These are phyloP conservation scores for Smallanthus sonchifolius DNA, from an alignment of 129 eudicot genomes.

Conservation along the genomic window DNA sequence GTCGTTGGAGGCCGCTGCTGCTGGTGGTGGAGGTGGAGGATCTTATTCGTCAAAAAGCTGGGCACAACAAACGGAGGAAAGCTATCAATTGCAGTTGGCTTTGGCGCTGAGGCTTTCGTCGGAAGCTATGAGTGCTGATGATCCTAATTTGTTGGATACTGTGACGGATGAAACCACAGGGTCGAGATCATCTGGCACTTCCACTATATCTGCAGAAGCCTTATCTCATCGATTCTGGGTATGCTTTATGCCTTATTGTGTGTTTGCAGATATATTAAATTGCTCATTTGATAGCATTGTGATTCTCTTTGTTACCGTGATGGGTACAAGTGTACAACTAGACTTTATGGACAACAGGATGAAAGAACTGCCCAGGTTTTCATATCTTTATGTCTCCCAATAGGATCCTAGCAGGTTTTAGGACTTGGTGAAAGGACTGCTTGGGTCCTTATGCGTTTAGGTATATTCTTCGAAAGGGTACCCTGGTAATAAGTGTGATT, in stretches of 20 bases:
- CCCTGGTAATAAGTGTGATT: background rate
- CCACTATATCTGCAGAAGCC: constrained; percentile 30
- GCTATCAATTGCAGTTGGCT: constrained; percentile 81
- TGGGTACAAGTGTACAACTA: background rate
- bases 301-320: background rate
- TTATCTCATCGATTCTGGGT: constrained; percentile 88
- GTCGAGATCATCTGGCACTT: constrained; percentile 27
- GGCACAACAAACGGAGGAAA: constrained; percentile 95
- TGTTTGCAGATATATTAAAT: background rate
- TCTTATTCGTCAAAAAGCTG: constrained; percentile 61
- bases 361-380: background rate
- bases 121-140: constrained; percentile 77
- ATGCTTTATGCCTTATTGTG: background rate
- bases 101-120: constrained; percentile 75
- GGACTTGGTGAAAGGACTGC: background rate
- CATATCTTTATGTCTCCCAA: too few species aligned
- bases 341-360: background rate
- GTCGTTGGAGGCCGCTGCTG: constrained; percentile 32
- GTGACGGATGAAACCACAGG: constrained; percentile 42
- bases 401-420: background rate
- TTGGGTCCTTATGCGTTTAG: background rate
- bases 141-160: constrained; percentile 72
- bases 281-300: background rate
- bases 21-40: background rate
- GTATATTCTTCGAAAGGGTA: background rate